Evolutionary conservation across 768 basidiomycete species (phyloP).

Genomic region (Phaffia tasmanica): DNA sequence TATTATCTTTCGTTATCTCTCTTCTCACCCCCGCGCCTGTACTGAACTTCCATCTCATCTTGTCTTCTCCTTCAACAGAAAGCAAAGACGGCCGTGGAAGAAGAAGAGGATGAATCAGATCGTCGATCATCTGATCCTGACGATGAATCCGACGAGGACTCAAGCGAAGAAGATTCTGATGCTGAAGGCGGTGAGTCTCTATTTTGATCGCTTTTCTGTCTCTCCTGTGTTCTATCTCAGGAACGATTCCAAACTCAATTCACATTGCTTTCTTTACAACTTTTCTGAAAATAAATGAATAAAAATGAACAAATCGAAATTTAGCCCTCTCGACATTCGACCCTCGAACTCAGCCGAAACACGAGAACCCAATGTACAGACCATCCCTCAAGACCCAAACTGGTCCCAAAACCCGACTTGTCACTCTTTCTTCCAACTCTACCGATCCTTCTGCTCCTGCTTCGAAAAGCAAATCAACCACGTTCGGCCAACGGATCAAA

Average conservation of each 20-base stretch:
- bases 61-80: conserved; percentile 31
- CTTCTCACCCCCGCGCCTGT: background rate
- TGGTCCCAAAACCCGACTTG: conserved; percentile 52
- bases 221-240: background rate
- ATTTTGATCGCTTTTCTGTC: conserved; percentile 34
- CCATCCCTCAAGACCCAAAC: conserved; percentile 31
- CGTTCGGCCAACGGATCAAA: conserved; percentile 23
- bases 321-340: conserved; percentile 31
- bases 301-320: too few relatives aligned
- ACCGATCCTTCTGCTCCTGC: conserved; percentile 14
- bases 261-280: background rate
- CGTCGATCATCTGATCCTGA: conserved; percentile 38
- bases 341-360: conserved; percentile 26
- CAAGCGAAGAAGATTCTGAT: conserved; percentile 32
- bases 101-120: conserved; percentile 80
- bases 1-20: background rate
- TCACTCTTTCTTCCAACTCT: conserved; percentile 47
- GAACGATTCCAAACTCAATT: too few relatives aligned
- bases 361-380: conserved; percentile 51
- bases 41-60: background rate
- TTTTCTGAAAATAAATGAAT: too few relatives aligned
- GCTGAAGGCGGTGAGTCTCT: conserved; percentile 38
- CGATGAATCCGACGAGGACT: conserved; percentile 24
- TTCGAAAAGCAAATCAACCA: conserved; percentile 8
- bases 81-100: conserved; percentile 68